Percentiles rank a stretch among this genome's conserved stretches.
These are phyloP conservation scores for Chaetomidium leptoderma DNA, from an alignment of 495 filamentous ascomycete species.

Conservation along the genomic window DNA sequence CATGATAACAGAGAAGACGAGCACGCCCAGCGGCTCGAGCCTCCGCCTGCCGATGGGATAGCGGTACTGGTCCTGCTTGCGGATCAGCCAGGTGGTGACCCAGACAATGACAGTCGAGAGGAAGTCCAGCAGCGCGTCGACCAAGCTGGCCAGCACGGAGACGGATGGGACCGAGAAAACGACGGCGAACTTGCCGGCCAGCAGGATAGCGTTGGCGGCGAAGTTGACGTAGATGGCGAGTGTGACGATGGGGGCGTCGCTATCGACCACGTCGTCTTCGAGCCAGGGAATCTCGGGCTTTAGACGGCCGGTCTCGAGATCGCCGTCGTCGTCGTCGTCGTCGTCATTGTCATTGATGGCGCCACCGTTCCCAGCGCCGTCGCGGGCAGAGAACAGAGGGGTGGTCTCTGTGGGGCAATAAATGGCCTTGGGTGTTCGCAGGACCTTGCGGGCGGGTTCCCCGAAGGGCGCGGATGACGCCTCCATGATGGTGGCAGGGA, in stretches of 20 bases:
- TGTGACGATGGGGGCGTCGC: slow-evolving; percentile 61
- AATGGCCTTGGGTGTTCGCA: slow-evolving; percentile 74
- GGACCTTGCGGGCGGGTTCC: slow-evolving; percentile 35
- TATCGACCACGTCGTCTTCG: slow-evolving; percentile 58
- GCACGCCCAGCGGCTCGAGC: slow-evolving; percentile 73
- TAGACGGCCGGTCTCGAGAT: slow-evolving; percentile 21
- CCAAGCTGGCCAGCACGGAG: slow-evolving; percentile 81
- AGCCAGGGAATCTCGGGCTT: slow-evolving; percentile 50
- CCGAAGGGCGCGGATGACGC: slow-evolving; percentile 14
- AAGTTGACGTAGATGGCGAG: slow-evolving; percentile 84
- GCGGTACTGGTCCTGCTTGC: slow-evolving; percentile 67
- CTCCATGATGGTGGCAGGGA: slow-evolving; percentile 57
- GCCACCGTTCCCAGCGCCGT: slow-evolving; percentile 34
- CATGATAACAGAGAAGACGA: slow-evolving; percentile 81
- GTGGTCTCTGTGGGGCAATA: slow-evolving; percentile 72
- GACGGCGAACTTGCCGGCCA: slow-evolving; percentile 76
- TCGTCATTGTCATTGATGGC: slow-evolving; percentile 32
- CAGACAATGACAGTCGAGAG: slow-evolving; percentile 81
- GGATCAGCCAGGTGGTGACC: slow-evolving; percentile 73
- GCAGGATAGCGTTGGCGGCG: slow-evolving; percentile 71
- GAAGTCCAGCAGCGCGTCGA: slow-evolving; percentile 86
- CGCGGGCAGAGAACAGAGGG: slow-evolving; percentile 50
- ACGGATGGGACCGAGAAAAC: slow-evolving; percentile 75
- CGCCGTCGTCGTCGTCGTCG: slow-evolving; percentile 23
- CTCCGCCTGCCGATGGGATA: slow-evolving; percentile 75